Conservation (phyloP, 164 flowering plant species). For the Echeveria elegans region DNA sequence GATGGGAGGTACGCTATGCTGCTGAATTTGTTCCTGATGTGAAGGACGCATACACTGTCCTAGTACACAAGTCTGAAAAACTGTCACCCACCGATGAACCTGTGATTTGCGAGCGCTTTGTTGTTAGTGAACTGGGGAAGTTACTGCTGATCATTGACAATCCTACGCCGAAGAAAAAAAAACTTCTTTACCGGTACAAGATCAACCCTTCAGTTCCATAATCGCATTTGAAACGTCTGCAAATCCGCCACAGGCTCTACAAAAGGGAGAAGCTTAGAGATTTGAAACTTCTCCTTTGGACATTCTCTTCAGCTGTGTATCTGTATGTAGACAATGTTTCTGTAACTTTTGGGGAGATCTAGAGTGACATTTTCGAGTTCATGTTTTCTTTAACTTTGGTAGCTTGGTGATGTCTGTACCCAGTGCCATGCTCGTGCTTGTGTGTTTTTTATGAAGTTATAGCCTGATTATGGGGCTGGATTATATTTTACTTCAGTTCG, state of each 20-base stretch:
- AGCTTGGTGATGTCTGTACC: too few relatives aligned
- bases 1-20: constrained; percentile 58
- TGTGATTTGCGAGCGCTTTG: constrained; percentile 34
- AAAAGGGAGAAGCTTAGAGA: not conserved
- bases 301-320: not conserved
- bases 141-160: constrained; percentile 45
- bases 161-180: constrained; percentile 51
- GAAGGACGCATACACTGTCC: constrained; percentile 29
- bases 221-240: not conserved
- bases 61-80: constrained; percentile 41
- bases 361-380: not conserved
- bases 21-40: constrained; percentile 52
- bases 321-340: not conserved
- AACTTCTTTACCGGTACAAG: constrained; percentile 60
- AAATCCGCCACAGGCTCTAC: too few relatives aligned
- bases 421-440: too few relatives aligned
- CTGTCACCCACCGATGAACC: constrained; percentile 45
- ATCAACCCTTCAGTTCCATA: constrained; percentile 16
- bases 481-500: too few relatives aligned
- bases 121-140: constrained; percentile 41
- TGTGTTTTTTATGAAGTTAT: too few relatives aligned
- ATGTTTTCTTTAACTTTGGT: too few relatives aligned
- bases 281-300: not conserved
- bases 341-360: not conserved
- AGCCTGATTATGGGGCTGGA: too few relatives aligned